These are phyloP conservation scores for Solanum medicagineum DNA, from an alignment of 257 asterid species.

Conservation along the genomic window DNA sequence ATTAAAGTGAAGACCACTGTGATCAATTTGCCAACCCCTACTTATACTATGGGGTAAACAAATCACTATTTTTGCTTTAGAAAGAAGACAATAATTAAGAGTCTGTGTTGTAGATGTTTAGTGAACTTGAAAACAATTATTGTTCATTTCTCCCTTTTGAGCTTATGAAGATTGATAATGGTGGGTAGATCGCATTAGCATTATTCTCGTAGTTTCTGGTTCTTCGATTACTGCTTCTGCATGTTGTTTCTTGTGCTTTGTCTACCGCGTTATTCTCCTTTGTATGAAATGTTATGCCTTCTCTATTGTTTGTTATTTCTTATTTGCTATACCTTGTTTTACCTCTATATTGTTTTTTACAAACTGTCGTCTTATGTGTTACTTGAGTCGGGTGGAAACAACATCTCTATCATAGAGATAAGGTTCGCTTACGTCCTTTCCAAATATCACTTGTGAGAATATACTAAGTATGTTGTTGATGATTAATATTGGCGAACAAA, in stretches of 20 bases:
- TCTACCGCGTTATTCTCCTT: not conserved
- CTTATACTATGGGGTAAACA: conserved; percentile 78
- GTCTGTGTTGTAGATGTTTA: not conserved
- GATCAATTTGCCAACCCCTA: conserved; percentile 84
- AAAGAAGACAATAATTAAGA: not conserved
- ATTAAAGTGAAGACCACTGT: conserved; percentile 90
- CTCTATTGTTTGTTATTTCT: not conserved
- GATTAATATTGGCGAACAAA: not conserved
- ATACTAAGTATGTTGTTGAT: not conserved
- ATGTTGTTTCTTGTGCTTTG: not conserved
- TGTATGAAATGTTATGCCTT: not conserved
- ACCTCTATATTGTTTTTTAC: not conserved
- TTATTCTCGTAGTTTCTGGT: not conserved
- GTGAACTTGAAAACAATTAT: not conserved
- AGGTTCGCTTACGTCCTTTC: not conserved
- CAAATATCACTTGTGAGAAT: not conserved
- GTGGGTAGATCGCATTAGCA: not conserved
- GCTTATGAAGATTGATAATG: not conserved
- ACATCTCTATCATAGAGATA: not conserved
- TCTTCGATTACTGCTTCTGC: not conserved
- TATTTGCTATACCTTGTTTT: not conserved
- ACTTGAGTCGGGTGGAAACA: not conserved
- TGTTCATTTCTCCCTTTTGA: not conserved
- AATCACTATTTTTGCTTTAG: not conserved
- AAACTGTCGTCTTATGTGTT: not conserved